Conservation (phyloP, 2,329 filamentous ascomycete species). For the Aspergillus luchuensis region DNA sequence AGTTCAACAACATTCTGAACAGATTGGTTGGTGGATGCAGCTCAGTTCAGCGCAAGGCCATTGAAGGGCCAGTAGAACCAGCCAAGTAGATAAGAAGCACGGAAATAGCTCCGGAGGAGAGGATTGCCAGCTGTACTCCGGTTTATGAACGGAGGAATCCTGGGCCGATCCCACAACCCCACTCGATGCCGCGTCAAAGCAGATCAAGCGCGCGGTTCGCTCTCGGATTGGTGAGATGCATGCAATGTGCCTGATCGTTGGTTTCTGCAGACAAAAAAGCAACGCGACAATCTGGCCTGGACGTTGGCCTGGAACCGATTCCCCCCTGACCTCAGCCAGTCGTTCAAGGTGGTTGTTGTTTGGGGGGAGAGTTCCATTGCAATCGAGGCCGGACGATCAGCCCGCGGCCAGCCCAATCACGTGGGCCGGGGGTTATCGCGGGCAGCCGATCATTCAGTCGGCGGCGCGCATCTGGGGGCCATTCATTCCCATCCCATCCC, state of each 20-base stretch:
- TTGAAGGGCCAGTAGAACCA: not conserved
- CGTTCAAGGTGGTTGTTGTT: too few relatives aligned
- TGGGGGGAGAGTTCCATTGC: not conserved
- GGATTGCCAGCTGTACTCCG: not conserved
- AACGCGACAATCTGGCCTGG: not conserved
- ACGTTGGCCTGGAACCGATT: not conserved
- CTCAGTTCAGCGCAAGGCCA: not conserved
- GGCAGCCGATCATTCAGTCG: slow-evolving; percentile 10
- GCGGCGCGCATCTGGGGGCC: not conserved
- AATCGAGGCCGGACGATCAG: slow-evolving; percentile 6
- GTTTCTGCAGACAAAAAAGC: not conserved
- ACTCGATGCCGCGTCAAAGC: slow-evolving; percentile 8
- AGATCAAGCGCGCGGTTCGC: slow-evolving; percentile 11
- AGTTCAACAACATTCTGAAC: not conserved
- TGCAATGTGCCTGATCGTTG: not conserved
- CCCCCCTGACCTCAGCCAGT: too few relatives aligned
- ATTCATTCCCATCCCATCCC: not conserved
- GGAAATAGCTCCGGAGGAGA: not conserved
- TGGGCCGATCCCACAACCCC: slow-evolving; percentile 14
- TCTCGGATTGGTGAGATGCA: not conserved
- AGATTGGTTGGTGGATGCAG: not conserved
- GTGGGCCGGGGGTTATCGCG: slow-evolving; percentile 12
- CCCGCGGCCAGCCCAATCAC: slow-evolving; percentile 12
- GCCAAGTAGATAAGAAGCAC: not conserved
- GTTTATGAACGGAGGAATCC: slow-evolving; percentile 15